These are phyloP conservation scores for Candida jianshihensis DNA, from an alignment of 805 yeast genomes.

Conservation along the genomic window DNA sequence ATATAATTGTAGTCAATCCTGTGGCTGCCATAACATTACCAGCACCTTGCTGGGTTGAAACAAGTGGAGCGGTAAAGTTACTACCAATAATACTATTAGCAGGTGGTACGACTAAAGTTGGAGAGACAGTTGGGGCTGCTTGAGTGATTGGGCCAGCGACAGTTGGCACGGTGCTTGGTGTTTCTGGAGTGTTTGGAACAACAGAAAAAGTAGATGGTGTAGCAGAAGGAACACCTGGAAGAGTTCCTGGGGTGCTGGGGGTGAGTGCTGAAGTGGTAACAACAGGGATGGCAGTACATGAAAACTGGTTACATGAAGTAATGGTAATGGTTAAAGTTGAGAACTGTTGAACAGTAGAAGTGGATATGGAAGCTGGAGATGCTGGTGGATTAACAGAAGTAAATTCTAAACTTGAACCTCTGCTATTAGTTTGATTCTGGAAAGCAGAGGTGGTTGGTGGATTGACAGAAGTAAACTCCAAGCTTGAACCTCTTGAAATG, in stretches of 20 bases:
- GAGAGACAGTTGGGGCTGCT: not conserved
- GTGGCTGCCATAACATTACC: conserved; percentile 4
- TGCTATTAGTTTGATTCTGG: too few species aligned
- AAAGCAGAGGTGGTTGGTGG: too few species aligned
- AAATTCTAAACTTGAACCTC: too few species aligned
- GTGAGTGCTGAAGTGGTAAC: not conserved
- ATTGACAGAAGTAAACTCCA: too few species aligned
- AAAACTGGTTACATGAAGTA: too few species aligned
- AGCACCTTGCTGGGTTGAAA: conserved; percentile 7
- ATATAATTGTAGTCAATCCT: conserved; percentile 6
- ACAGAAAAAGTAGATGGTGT: not conserved
- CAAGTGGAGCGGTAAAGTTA: conserved; percentile 2
- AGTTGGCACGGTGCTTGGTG: too few species aligned
- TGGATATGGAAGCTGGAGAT: too few species aligned
- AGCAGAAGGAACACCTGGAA: not conserved
- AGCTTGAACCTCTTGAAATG: too few species aligned
- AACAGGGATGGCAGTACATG: not conserved
- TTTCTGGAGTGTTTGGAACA: too few species aligned
- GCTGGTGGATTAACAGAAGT: too few species aligned
- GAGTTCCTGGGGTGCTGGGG: not conserved
- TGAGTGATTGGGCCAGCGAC: not conserved
- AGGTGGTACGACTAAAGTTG: not conserved
- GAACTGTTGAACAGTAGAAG: too few species aligned
- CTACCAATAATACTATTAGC: not conserved
- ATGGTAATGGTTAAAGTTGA: too few species aligned